phyloP scores from a whole-genome alignment of 2,329 filamentous ascomycete species.

The Epichloe sylvatica region DNA sequence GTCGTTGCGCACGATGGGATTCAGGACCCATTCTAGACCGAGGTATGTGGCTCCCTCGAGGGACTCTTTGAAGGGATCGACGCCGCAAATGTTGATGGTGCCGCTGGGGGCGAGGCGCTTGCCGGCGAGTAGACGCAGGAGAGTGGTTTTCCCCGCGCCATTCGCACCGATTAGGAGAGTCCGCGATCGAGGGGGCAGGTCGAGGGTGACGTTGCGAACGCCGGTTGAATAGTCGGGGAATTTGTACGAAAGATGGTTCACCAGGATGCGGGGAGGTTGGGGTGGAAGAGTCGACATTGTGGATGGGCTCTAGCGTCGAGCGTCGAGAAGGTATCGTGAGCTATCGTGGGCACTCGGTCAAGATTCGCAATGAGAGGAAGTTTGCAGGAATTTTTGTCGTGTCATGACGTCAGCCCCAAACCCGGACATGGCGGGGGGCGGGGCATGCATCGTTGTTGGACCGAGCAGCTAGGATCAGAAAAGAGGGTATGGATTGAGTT shows the following conservation, averaged over 20 bases:
- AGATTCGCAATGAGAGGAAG: too few relatives aligned
- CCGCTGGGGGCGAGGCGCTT: conserved; percentile 76
- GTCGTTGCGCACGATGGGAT: conserved; percentile 88
- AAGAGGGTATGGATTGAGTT: too few relatives aligned
- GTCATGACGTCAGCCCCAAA: too few relatives aligned
- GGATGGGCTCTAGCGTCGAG: too few relatives aligned
- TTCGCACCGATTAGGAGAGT: conserved; percentile 93
- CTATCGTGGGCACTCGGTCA: too few relatives aligned
- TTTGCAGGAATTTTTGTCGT: too few relatives aligned
- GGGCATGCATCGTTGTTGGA: too few relatives aligned
- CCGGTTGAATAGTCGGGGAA: conserved; percentile 81
- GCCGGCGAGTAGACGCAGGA: conserved; percentile 84
- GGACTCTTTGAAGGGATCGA: conserved; percentile 82
- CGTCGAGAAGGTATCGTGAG: too few relatives aligned
- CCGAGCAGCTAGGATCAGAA: too few relatives aligned
- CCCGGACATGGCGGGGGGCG: too few relatives aligned
- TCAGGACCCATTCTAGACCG: conserved; percentile 94
- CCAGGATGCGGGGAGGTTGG: conserved; percentile 48
- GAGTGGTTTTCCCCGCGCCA: conserved; percentile 91
- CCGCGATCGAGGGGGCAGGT: conserved; percentile 68
- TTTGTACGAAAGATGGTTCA: conserved; percentile 67
- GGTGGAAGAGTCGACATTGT: neutral
- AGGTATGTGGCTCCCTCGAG: conserved; percentile 95
- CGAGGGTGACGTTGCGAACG: conserved; percentile 56
- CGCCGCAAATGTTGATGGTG: conserved; percentile 63